A percentile compares a stretch with the other conserved stretches of the same genome.
Conservation (phyloP, 768 basidiomycete species). For the Russula sp. region DNA sequence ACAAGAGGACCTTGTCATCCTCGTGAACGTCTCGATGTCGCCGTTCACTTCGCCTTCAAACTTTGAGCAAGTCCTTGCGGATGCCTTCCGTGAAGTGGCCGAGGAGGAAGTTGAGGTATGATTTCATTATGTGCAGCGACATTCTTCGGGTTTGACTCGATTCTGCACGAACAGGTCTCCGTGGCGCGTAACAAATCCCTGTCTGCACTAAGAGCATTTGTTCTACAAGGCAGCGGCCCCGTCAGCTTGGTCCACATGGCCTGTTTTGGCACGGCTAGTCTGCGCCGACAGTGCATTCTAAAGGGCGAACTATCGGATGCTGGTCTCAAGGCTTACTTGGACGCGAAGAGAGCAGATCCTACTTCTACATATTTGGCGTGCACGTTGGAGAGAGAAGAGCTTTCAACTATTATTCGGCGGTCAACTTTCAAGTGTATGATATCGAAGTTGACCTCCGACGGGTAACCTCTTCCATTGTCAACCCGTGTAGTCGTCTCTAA, state of each 20-base stretch:
- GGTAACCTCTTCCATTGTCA: constrained; percentile 8
- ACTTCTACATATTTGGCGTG: constrained; percentile 30
- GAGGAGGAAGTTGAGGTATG: constrained; percentile 40
- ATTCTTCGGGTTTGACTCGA: neutral
- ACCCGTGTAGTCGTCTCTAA: neutral
- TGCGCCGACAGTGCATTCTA: constrained; percentile 42
- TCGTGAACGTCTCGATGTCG: constrained; percentile 44
- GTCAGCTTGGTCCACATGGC: constrained; percentile 39
- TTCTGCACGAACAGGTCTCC: constrained; percentile 14
- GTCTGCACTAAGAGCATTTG: constrained; percentile 38
- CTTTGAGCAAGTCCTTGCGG: constrained; percentile 36
- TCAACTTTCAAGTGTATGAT: constrained; percentile 18
- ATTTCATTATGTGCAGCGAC: neutral
- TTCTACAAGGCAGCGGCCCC: constrained; percentile 40
- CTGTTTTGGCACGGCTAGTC: constrained; percentile 40
- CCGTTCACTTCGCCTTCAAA: constrained; percentile 37
- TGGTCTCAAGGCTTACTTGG: constrained; percentile 27
- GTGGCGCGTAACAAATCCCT: constrained; percentile 38
- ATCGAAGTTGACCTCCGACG: constrained; percentile 23
- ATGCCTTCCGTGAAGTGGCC: constrained; percentile 38
- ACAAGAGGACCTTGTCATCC: constrained; percentile 36
- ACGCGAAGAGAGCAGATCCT: constrained; percentile 27
- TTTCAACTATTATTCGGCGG: constrained; percentile 19
- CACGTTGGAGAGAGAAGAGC: constrained; percentile 29
- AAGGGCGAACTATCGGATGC: constrained; percentile 34